Base-by-base conservation (phyloP, 352 stramenopile genomes). In the Phytophthora gonapodyides region DNA sequence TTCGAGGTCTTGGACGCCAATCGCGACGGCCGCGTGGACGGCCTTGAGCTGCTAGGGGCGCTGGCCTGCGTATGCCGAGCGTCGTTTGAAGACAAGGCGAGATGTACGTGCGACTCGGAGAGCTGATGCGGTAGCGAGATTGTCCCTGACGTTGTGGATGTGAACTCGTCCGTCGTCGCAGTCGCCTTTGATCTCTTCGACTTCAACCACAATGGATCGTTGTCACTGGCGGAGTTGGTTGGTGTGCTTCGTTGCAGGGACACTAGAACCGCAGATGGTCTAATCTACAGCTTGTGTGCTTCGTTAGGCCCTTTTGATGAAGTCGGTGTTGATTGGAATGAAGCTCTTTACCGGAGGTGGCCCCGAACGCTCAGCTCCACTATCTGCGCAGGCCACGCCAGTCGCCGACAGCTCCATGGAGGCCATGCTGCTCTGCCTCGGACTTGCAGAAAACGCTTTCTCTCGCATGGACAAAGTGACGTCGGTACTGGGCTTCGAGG, bases 81-180 rank as follows among this genome's bases (percentile, higher is more conserved):
- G 1, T 78, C 69, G 12, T 95, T 95, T 56, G 84, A 95, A 56
- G 82, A 91, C 37, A 93, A 93, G 45, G 81, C 82, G 2, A 73
- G 80, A 45, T 93, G 84, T 95, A 77, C 46, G 76, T 50, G 2
- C 13, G n/a, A 30, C 42, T 35, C 34, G 55, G 11, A 38, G 5
- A 9, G n/a, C 34, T 46, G 0, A 12, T 30, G 8, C 15, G 37
- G 21, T 49, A 89, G 82, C 27, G 27, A 7, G 27, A 7, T 31
- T 0, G 3, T 3, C 27, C 27, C 27, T 31, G 27, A 31, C 27
- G 27, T 31, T 51, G 27, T 24, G 15, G 15, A 33, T 33, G 37
- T 46, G 19, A 58, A 41, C 30, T 7, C 31, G 17, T 19, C 50
- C 19, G 15, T 59, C 15, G 7, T 12, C 37, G 19, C 33, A 71